A percentile compares a stretch with the other conserved stretches of the same genome.
Conservation (phyloP, 805 yeast genomes). For the Priceomyces haplophilus region DNA sequence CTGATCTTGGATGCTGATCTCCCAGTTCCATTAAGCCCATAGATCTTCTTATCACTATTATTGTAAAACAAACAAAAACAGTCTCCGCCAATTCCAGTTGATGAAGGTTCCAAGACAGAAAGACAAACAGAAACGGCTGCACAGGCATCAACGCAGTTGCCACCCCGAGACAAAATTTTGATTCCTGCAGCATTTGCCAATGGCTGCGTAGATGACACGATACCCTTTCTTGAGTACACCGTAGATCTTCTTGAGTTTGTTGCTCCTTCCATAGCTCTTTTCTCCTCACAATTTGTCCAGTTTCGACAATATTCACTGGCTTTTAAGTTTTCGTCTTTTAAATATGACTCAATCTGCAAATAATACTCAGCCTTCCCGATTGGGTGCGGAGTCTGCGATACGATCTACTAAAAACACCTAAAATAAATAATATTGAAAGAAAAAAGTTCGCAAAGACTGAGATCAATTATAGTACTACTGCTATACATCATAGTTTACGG, state of each 20-base stretch:
- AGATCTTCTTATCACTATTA: slow-evolving; percentile 46
- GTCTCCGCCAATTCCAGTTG: slow-evolving; percentile 68
- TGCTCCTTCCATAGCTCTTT: slow-evolving; percentile 1
- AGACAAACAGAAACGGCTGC: slow-evolving; percentile 58
- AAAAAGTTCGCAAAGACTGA: too few species aligned
- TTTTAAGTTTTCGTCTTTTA: too few species aligned
- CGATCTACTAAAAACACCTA: too few species aligned
- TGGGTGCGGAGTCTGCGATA: too few species aligned
- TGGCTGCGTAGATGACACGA: slow-evolving; percentile 75
- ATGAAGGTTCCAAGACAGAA: slow-evolving; percentile 54
- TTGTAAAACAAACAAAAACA: slow-evolving; percentile 63
- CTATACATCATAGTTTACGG: too few species aligned
- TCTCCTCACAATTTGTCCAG: too few species aligned
- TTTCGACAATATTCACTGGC: too few species aligned
- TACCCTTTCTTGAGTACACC: slow-evolving; percentile 69
- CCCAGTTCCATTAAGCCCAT: slow-evolving; percentile 77
- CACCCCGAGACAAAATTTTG: slow-evolving; percentile 63
- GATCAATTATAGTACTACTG: too few species aligned
- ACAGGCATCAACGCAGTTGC: slow-evolving; percentile 68
- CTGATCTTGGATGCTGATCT: slow-evolving; percentile 53
- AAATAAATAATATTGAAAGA: too few species aligned
- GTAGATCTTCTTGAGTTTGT: slow-evolving; percentile 61
- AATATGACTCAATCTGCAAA: too few species aligned
- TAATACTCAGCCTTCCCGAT: too few species aligned
- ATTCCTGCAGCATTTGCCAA: slow-evolving; percentile 73